Evolutionary conservation across 2,329 filamentous ascomycete genomes (phyloP), one percentile per base, ranked within the genome.

Genomic region (Plenodomus lindquistii): DNA sequence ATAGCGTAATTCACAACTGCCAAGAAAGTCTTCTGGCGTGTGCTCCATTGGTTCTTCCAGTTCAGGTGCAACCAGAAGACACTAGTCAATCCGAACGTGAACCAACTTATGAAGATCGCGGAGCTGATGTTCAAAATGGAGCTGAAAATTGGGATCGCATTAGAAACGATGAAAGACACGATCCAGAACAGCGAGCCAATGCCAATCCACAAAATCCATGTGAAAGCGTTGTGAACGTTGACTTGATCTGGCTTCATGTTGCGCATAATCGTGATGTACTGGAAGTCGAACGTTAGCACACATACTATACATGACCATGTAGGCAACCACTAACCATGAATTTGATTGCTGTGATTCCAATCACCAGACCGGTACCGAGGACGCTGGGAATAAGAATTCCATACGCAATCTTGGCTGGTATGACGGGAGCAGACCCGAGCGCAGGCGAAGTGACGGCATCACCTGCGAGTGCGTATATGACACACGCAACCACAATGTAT

Each of bases 301-400:
- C 22, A 13, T 20, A 10, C 11, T 3, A 13, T 27, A 16, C 13
- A 2, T 11, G 2, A 2, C 15, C 5, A n/a, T 5, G 13, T 1
- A 37, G 5, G 17, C n/a, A 11, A 10, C 8, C 18, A 17, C 44
- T 10, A 31, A 43, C 41, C 55, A 87, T 75, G 61, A 85, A 85
- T 61, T 86, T 87, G 42, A 79, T 78, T 2, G 84, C 84, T 2
- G 88, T 82, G 55, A 87, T 83, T 13, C 81, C 85, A 62, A 87
- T 85, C 48, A 89, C 86, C 3, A 88, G 85, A 42, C 85, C 86
- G 0, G 86, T 85, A 40, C 89, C 83, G 36, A 89, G 76, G 45
- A 89, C 88, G 1, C 87, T 88, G 17, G 85, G 85, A 4, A 85
- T 77, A 1, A 86, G 85, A 46, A 88, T 76, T 17, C 84, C 85